A percentile compares a stretch with the other conserved stretches of the same genome.
phyloP scores from a whole-genome alignment of 352 stramenopile species.

The Phytophthora sp. region DNA sequence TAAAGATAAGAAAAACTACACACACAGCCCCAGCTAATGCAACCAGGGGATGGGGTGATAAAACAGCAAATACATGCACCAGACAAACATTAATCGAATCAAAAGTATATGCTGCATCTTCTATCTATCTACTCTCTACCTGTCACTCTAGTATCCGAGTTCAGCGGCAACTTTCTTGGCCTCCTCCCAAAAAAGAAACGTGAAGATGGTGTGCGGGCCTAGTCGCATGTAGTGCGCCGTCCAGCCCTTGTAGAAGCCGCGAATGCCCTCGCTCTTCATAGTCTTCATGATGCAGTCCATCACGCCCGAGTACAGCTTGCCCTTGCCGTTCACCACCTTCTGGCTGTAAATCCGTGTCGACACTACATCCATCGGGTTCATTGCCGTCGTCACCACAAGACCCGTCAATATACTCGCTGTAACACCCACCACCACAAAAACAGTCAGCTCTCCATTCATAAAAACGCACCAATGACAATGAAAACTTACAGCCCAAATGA shows the following conservation, averaged over 20 bases:
- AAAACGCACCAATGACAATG: not conserved
- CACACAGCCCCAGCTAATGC: too few relatives aligned
- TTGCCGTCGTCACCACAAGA: constrained; percentile 80
- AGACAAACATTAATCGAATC: constrained; percentile 10
- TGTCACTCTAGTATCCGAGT: constrained; percentile 57
- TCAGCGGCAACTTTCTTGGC: constrained; percentile 73
- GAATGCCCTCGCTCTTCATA: constrained; percentile 75
- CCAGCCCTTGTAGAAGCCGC: constrained; percentile 90
- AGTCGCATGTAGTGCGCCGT: constrained; percentile 87
- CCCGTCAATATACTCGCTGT: constrained; percentile 83
- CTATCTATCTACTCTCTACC: constrained; percentile 30
- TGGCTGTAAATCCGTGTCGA: constrained; percentile 89
- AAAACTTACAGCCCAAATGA: constrained; percentile 76
- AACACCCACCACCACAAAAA: constrained; percentile 11
- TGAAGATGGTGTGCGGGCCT: constrained; percentile 87
- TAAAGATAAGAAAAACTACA: too few relatives aligned
- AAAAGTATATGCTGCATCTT: constrained; percentile 9
- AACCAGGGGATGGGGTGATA: too few relatives aligned
- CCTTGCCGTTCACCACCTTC: constrained; percentile 87
- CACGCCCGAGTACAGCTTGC: constrained; percentile 76
- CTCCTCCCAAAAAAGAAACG: constrained; percentile 89
- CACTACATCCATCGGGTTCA: constrained; percentile 91
- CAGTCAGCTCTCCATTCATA: not conserved
- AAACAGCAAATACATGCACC: too few relatives aligned
- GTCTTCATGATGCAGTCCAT: constrained; percentile 85